Base-by-base conservation (phyloP, 2,329 filamentous ascomycete genomes). In the Pseudogymnoascus sp. region DNA sequence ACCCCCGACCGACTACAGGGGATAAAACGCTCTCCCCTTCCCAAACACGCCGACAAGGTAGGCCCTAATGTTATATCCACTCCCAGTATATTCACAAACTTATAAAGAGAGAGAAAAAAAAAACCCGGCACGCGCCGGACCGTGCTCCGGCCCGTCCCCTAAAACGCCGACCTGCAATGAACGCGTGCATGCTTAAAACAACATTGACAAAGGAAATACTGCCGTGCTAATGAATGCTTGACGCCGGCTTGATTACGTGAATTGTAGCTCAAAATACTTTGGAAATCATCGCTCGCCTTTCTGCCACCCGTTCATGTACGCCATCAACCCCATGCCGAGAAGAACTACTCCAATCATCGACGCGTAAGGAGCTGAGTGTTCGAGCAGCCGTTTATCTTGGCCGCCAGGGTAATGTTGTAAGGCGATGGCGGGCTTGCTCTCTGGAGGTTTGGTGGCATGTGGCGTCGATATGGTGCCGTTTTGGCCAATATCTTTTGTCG, bases 291-390 rank as follows among this genome's bases (percentile, higher is more conserved):
- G 67, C 43, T 73, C 70, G 23, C 68, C 68, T 64, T 73, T 73
- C 39, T 91, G 88, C 89, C 89, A 93, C 60, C 88, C 88, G 71
- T 94, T 94, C 68, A 94, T 81, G 74, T 92, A 92, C 43, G 89
- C 89, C 90, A 94, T 94, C 66, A 94, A 74, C 12, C 90, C 89
- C 77, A 94, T 88, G 33, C 90, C 90, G 65, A 94, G 78, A 62
- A 94, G 75, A 26, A 94, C 90, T 33, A 94, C 90, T 10, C 90
- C 88, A 52, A 94, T 76, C 83, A 93, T 91, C 1, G 89, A 92
- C 41, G 88, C 87, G 71, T 92, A 93, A 14, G 90, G 90, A 63
- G 90, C 79, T 62, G 83, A 81, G 52, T 86, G 80, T 65, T 79
- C 74, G 58, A 83, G 71, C 63, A 82, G 70, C 60, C 37, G 19